Evolutionary conservation across 306 rosid genomes (phyloP).

Genomic region (Medicago ruthenica): DNA sequence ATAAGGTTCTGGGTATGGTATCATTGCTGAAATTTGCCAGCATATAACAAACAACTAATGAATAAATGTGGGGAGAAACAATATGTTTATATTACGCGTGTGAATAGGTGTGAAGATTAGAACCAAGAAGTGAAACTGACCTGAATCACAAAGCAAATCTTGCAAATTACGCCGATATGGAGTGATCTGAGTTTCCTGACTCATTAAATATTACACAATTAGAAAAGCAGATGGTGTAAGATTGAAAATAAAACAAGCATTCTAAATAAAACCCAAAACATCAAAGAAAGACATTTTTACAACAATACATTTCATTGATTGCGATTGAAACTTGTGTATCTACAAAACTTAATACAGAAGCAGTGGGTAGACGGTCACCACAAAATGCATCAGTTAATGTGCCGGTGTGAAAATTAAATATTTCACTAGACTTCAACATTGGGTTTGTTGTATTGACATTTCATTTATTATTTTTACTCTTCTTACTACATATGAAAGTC

Average conservation of each 20-base stretch:
- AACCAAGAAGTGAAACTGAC: constrained; percentile 51
- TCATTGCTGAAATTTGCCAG: constrained; percentile 70
- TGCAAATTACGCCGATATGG: constrained; percentile 92
- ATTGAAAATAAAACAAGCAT: constrained; percentile 7
- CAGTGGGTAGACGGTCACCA: constrained; percentile 14
- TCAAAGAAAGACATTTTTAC: constrained; percentile 30
- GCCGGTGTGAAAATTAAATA: constrained; percentile 24
- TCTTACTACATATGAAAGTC: constrained; percentile 14
- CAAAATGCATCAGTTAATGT: constrained; percentile 31
- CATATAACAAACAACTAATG: constrained; percentile 48
- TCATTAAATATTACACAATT: constrained; percentile 43
- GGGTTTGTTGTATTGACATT: constrained; percentile 1
- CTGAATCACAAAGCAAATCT: constrained; percentile 97
- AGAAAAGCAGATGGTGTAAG: constrained; percentile 31
- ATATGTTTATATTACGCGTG: neutral
- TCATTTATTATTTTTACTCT: neutral
- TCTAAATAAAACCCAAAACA: constrained; percentile 32
- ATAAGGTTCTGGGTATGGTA: constrained; percentile 96
- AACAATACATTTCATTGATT: constrained; percentile 14
- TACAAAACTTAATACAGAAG: constrained; percentile 17
- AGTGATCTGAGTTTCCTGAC: constrained; percentile 89
- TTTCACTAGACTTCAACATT: constrained; percentile 8
- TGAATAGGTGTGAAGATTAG: constrained; percentile 16
- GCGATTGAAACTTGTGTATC: constrained; percentile 6
- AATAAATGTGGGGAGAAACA: constrained; percentile 24